Conservation (phyloP, 1,139 yeast genomes). For the Schwanniomyces etchellsii region DNA sequence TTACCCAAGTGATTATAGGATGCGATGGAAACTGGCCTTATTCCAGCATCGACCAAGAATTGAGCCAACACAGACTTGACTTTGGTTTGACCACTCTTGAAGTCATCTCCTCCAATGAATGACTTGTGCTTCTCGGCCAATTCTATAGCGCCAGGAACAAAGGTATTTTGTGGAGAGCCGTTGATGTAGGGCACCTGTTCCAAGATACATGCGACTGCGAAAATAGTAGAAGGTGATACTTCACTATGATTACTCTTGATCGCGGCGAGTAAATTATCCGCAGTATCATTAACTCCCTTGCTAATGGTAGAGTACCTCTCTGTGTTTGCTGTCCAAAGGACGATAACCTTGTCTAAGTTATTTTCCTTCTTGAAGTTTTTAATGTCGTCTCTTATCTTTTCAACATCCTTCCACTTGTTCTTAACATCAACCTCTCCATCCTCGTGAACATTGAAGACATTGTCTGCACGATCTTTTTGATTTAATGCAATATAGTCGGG, state of each 20-base stretch:
- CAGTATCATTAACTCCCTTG: conserved; percentile 81
- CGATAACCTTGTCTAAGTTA: conserved; percentile 77
- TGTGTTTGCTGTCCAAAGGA: conserved; percentile 96
- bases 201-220: conserved; percentile 88
- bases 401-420: conserved; percentile 88
- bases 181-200: conserved; percentile 87
- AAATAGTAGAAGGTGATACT: conserved; percentile 85
- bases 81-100: conserved; percentile 96
- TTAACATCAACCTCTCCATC: conserved; percentile 48
- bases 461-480: conserved; percentile 89
- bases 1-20: conserved; percentile 95
- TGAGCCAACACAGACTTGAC: conserved; percentile 93
- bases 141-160: conserved; percentile 91
- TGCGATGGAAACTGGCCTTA: conserved; percentile 89
- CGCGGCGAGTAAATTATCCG: conserved; percentile 69
- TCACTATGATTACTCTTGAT: conserved; percentile 78
- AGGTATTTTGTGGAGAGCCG: conserved; percentile 96
- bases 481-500: conserved; percentile 97
- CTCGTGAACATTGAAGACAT: conserved; percentile 57
- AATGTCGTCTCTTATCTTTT: conserved; percentile 79
- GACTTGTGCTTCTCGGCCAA: conserved; percentile 74
- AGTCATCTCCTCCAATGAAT: conserved; percentile 95
- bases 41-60: conserved; percentile 95
- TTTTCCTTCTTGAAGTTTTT: conserved; percentile 70
- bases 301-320: conserved; percentile 83